Conservation (phyloP, 306 rosid genomes). For the Acacia melanoxylon region DNA sequence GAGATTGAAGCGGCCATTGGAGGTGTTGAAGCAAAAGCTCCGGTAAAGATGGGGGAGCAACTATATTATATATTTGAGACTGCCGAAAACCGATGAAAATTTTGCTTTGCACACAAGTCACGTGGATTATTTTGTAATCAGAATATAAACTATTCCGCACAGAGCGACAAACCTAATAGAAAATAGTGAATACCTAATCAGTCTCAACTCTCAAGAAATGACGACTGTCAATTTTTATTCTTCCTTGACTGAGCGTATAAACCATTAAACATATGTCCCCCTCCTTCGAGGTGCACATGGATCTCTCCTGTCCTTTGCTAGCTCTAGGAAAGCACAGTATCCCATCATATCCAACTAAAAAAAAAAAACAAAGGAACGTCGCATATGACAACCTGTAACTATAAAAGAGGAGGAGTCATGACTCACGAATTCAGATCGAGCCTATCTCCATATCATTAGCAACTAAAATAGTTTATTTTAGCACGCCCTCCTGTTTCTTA, state of each 20-base stretch:
- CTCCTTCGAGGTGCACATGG: not conserved
- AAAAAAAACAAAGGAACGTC: not conserved
- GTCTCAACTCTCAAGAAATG: not conserved
- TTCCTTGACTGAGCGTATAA: no score
- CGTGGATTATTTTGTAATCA: not conserved
- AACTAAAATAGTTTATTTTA: no score
- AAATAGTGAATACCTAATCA: not conserved
- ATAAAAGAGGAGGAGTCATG: not conserved
- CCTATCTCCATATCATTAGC: not conserved
- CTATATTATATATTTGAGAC: not conserved
- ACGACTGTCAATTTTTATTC: no score
- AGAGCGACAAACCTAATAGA: not conserved
- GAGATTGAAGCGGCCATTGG: slow-evolving; percentile 48
- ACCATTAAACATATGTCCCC: no score
- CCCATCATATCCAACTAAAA: not conserved
- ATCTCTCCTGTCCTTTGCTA: not conserved
- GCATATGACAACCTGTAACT: not conserved
- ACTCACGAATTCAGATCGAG: not conserved
- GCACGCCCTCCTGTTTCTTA: not conserved
- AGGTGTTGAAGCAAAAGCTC: not conserved
- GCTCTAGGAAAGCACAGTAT: not conserved
- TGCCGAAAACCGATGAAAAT: not conserved
- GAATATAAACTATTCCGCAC: not conserved
- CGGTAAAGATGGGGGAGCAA: not conserved
- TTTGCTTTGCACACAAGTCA: not conserved